Evolutionary conservation across 202 grass and related monocot genomes (phyloP), one percentile per base, ranked within the genome.

Genomic region (Bolboschoenoplectus hybrid): DNA sequence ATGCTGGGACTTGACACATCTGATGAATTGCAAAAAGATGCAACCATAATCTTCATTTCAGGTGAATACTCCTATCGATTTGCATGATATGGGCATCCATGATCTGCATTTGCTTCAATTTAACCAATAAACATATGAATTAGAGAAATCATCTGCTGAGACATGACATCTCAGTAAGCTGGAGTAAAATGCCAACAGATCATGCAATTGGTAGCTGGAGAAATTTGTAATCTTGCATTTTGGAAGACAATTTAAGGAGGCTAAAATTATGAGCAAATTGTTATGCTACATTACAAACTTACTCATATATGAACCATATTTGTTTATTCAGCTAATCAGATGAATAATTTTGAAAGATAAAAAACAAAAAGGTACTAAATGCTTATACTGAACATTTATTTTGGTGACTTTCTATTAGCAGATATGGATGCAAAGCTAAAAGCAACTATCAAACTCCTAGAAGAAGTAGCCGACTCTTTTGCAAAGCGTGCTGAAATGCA

Each of bases 401-500:
- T 85, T 13, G 84, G 87, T 87, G 60, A 17, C 57, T 66, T 86
- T 50, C 26, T 82, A 86, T 7, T 85, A 82, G n/a, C 92, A 99
- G 97, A 93, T 74, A 99, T 99, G 90, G 97, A 99, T 89, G 88
- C 77, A 87, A 97, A 99, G 87, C 84, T 94, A 52, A 97, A 94
- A 86, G 71, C 88, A 20, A 99, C 94, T 90, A 97, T 99, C 86
- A 94, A 86, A 74, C 92, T 99, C n/a, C 90, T 99, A 75, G 97
- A 99, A 91, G 92, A 92, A 85, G 97, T 92, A 79, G 97, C 93
- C 14, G 97, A 97, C 72, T 97, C 97, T 52, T 99, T 99, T 60
- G 93, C 97, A 79, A 94, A 97, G 85, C 91, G 91, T 89, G 97
- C 97, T 20, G 97, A 99, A 90, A 99, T 99, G 97, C 97, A 92